A percentile compares a stretch with the other conserved stretches of the same genome.
phyloP scores from a whole-genome alignment of 805 yeast genomes.

The Candida dendrica region DNA sequence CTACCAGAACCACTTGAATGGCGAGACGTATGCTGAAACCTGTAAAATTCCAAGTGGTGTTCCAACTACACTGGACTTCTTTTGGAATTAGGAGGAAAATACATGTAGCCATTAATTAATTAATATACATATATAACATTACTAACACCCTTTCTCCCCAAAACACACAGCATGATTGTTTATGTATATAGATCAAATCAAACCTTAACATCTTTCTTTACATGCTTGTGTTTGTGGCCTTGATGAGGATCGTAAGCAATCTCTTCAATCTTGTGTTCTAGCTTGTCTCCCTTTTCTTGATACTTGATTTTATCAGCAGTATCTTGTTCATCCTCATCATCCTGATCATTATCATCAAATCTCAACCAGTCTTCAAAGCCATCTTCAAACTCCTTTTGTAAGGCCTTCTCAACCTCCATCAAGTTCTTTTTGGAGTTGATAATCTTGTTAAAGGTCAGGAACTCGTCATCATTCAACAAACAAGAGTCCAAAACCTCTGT shows the following conservation, averaged over 20 bases:
- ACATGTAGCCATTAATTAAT: too few relatives aligned
- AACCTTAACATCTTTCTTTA: neutral
- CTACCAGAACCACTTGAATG: slow-evolving; percentile 23
- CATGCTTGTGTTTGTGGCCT: neutral
- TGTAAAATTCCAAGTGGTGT: slow-evolving; percentile 18
- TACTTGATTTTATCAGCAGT: too few relatives aligned
- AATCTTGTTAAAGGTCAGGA: slow-evolving; percentile 20
- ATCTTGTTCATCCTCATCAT: neutral
- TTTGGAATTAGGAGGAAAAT: neutral
- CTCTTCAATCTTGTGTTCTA: neutral
- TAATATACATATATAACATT: too few relatives aligned
- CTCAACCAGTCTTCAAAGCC: slow-evolving; percentile 38
- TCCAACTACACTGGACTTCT: neutral
- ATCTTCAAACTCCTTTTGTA: slow-evolving; percentile 27
- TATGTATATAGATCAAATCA: neutral
- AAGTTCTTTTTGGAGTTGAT: slow-evolving; percentile 23
- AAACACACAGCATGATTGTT: too few relatives aligned
- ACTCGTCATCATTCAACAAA: slow-evolving; percentile 33
- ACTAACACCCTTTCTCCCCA: too few relatives aligned
- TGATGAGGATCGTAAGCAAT: neutral
- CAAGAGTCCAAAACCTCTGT: slow-evolving; percentile 29
- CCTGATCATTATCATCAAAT: slow-evolving; percentile 13
- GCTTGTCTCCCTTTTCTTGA: neutral
- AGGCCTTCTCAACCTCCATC: slow-evolving; percentile 24
- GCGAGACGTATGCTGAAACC: slow-evolving; percentile 22